Base-by-base conservation (phyloP, 1,139 yeast genomes). In the Wickerhamiella pararugosa region DNA sequence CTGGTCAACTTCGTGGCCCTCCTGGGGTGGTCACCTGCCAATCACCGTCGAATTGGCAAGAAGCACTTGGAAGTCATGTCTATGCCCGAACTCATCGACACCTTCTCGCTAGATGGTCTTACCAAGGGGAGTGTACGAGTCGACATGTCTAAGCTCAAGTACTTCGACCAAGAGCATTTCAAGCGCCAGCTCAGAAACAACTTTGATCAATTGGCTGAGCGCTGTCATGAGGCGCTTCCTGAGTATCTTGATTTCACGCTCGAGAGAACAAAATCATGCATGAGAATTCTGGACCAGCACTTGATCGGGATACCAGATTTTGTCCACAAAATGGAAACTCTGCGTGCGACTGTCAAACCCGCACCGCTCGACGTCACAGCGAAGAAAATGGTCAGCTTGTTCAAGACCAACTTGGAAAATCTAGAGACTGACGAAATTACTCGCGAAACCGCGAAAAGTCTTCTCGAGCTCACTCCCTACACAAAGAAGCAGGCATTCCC, bases 71-170 rank as follows among this genome's bases (percentile, higher is more conserved):
- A 90, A 51, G 66, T 79, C 5, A 70, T 77, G 65, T 55, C 66
- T 0, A 55, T 83, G 51, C 52, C 64, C 1, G 75, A 79, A 34
- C 61, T 86, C 42, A 71, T 68, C 8, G 51, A 65, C 25, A 39
- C 47, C 41, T 71, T 82, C 47, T 63, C 73, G 1, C 60, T 81
- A 44, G 76, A 76, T 46, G 76, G 82, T 28, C 67, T 92, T 51
- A 87, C 97, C 8, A 83, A 76, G 53, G 97, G 98, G 1, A 87
- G 86, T 61, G 93, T 95, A 11, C 87, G 86, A 57, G 96, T 90
- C 6, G 86, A 80, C 50, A 78, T 76, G 45, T 70, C 73, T 43
- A 87, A 90, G 58, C 67, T 90, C 40, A 64, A 67, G 51, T 81
- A 64, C 58, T 81, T 90, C 62, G 87, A 90, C 60, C 81, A 80